Base-by-base conservation (phyloP, 352 stramenopile species). In the Globisporangium paddicum region DNA sequence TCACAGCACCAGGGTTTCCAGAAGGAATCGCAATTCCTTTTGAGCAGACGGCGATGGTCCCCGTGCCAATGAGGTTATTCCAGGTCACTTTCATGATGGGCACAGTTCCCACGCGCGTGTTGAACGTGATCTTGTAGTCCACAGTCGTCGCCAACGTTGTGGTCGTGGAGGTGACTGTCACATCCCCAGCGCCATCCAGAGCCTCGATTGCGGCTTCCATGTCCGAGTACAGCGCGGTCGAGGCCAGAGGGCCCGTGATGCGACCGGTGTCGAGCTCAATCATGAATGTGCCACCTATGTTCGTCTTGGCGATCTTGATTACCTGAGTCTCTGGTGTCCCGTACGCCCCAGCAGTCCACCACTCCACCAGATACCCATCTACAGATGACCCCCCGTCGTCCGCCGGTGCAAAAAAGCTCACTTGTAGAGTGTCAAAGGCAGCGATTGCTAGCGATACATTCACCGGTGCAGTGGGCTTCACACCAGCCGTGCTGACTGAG, bases 311-410 rank as follows among this genome's bases (percentile, higher is more conserved):
- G 9, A 97, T 77, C 64, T 96, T 96, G 26, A 97, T 68, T 7
- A 90, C 73, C 60, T 98, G 92, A 0, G 92, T 70, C 37, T 90
- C 80, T 2, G 55, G 63, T 0, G 51, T 60, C 0, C 79, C 77
- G n/a, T 89, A 90, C 19, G 63, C 58, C 10, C 59, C 72, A 18
- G 77, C 69, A 0, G 68, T 74, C 81, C 82, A 95, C 83, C 81
- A 96, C 56, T 98, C 93, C 23, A 98, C 86, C 59, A 79, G 69
- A 64, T 96, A 98, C 30, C 66, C 66, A 9, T 83, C 87, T 14
- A 98, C 79, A 6, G 66, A 62, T 0, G 89, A 75, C 7, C 96
- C 96, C 34, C 95, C 95, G 61, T 96, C 84, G 32, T 96, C 82
- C 9, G 75, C 38, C 0, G 94, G 90, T 2, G 76, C 69, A 30